Percentiles rank a stretch among this genome's conserved stretches.
Evolutionary conservation across 2,329 filamentous ascomycete genomes (phyloP).

Genomic region (Cladorrhinum sp.): DNA sequence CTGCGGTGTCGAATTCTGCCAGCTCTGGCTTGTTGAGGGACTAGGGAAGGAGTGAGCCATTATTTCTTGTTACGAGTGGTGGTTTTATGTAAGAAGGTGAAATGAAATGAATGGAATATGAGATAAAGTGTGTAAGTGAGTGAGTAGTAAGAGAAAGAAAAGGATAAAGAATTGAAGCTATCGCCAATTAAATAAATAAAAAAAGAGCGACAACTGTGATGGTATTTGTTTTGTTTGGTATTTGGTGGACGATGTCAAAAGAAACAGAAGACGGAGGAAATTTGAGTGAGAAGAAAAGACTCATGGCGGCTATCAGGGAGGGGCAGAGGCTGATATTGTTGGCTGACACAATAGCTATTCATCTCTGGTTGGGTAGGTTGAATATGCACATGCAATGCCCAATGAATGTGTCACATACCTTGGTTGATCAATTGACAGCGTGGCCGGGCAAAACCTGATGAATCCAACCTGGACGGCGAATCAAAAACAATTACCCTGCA

Average conservation of each 20-base stretch:
- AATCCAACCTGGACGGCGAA: background rate
- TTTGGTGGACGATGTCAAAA: background rate
- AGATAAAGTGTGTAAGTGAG: background rate
- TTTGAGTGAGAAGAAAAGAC: background rate
- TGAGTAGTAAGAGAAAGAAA: background rate
- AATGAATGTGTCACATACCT: constrained; percentile 2
- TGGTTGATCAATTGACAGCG: constrained; percentile 15
- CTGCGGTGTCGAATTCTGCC: background rate
- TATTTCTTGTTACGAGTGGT: background rate
- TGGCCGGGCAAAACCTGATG: constrained; percentile 4
- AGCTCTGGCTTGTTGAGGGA: background rate
- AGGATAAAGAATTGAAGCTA: background rate
- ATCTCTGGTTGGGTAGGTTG: background rate
- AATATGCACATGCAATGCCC: constrained; percentile 2
- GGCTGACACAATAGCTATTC: background rate
- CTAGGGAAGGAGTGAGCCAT: background rate
- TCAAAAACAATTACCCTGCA: background rate
- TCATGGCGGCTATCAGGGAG: background rate
- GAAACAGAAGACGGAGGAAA: constrained; percentile 2
- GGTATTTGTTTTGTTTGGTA: background rate
- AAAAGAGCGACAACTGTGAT: background rate
- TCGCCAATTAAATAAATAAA: background rate
- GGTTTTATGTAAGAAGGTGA: too few relatives aligned
- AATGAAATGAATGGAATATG: background rate
- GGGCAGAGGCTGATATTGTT: constrained; percentile 1